These are phyloP conservation scores for Penicillium goetzii DNA, from an alignment of 495 filamentous ascomycete species.

Conservation along the genomic window DNA sequence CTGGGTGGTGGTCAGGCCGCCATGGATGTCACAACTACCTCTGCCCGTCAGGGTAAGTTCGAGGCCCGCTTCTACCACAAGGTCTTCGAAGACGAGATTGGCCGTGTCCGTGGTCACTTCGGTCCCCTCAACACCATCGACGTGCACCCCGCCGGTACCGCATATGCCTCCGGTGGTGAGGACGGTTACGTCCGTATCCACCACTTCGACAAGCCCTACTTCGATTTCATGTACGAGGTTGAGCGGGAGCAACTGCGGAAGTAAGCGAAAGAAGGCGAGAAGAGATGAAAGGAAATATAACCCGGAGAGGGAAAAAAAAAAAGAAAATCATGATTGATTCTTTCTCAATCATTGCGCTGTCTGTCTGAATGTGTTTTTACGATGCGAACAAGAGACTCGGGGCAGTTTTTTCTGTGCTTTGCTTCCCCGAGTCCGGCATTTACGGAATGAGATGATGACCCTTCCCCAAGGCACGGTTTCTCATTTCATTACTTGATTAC, in stretches of 20 bases:
- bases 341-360: conserved; percentile 33
- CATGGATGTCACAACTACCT: conserved; percentile 98
- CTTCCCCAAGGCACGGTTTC: conserved; percentile 44
- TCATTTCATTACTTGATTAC: conserved; percentile 50
- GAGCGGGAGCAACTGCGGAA: conserved; percentile 68
- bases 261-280: conserved; percentile 30
- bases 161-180: conserved; percentile 93
- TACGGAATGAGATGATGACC: conserved; percentile 43
- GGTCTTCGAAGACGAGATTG: conserved; percentile 98
- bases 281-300: conserved; percentile 20
- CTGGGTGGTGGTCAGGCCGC: conserved; percentile 97
- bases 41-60: conserved; percentile 93
- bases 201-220: conserved; percentile 97
- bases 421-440: conserved; percentile 32
- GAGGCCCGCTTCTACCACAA: conserved; percentile 99
- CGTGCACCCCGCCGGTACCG: conserved; percentile 83
- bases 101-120: conserved; percentile 94
- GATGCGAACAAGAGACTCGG: conserved; percentile 45
- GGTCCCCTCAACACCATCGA: conserved; percentile 91
- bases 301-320: conserved; percentile 7
- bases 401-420: conserved; percentile 12
- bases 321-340: conserved; percentile 12
- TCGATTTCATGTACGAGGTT: conserved; percentile 98
- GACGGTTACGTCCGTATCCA: conserved; percentile 98
- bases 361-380: conserved; percentile 47